Evolutionary conservation across 1,284 basidiomycete genomes (phyloP).

Genomic region (Paramarasmius palmivorus): DNA sequence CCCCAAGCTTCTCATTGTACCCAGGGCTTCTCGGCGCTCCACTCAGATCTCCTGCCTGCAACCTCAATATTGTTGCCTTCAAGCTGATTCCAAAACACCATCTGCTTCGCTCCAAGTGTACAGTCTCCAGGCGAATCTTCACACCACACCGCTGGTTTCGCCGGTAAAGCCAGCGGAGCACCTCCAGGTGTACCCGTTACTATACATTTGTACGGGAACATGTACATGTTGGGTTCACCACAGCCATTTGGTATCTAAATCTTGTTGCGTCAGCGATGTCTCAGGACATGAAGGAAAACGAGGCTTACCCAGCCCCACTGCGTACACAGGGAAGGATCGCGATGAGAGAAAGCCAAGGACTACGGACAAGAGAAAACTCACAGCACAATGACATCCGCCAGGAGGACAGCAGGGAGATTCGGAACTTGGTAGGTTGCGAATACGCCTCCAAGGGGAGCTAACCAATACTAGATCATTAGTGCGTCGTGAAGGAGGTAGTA

Average conservation of each 20-base stretch:
- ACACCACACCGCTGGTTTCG: background rate
- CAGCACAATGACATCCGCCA: conserved; percentile 49
- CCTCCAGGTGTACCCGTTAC: background rate
- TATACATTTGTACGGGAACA: background rate
- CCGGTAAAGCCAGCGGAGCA: background rate
- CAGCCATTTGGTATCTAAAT: background rate
- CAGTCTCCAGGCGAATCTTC: conserved; percentile 38
- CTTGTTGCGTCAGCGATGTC: background rate
- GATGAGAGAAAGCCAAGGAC: background rate
- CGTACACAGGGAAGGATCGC: background rate
- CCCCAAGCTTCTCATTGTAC: conserved; percentile 44
- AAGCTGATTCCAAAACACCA: conserved; percentile 48
- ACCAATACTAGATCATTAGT: background rate
- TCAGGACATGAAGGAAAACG: too few relatives aligned
- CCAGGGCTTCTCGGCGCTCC: conserved; percentile 40
- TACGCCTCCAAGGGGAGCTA: conserved; percentile 51
- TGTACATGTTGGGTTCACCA: conserved; percentile 7
- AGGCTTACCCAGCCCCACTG: conserved; percentile 5
- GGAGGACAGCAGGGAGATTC: conserved; percentile 47
- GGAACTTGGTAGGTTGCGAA: conserved; percentile 45
- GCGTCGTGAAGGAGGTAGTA: background rate
- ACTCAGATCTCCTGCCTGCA: conserved; percentile 33
- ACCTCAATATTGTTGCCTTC: conserved; percentile 46
- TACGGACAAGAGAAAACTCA: conserved; percentile 26
- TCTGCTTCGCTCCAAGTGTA: conserved; percentile 35